Conservation (phyloP, 164 flowering plant genomes). For the Pachysandra terminalis region DNA sequence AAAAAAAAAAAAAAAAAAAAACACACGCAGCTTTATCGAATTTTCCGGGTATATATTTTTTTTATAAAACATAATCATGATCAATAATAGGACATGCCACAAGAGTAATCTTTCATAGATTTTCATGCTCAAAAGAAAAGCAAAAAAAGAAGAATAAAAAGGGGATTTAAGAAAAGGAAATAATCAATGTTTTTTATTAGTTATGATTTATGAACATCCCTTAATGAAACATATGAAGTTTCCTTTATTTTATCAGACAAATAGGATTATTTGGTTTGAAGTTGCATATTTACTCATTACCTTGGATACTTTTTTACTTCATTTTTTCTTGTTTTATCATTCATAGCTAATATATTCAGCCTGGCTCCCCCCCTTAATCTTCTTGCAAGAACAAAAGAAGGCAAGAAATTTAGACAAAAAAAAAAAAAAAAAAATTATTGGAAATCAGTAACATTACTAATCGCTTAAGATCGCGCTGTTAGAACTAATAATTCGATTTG, state of each 20-base stretch:
- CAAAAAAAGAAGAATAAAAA: neutral
- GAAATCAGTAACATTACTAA: slow-evolving; percentile 34
- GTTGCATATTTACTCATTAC: slow-evolving; percentile 18
- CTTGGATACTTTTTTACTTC: neutral
- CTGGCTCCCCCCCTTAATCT: slow-evolving; percentile 1
- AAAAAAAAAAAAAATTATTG: slow-evolving; percentile 55
- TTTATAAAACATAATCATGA: too few relatives aligned
- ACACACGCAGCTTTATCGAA: too few relatives aligned
- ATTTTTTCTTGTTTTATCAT: slow-evolving; percentile 19
- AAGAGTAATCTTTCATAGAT: too few relatives aligned
- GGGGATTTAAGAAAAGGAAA: too few relatives aligned
- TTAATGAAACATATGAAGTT: slow-evolving; percentile 12
- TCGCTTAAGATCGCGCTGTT: slow-evolving; percentile 27
- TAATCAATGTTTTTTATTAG: too few relatives aligned
- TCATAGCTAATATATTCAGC: slow-evolving; percentile 21
- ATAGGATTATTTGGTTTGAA: slow-evolving; percentile 22
- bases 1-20: too few relatives aligned
- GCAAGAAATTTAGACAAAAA: slow-evolving; percentile 3
- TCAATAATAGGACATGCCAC: too few relatives aligned
- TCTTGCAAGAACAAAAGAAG: neutral
- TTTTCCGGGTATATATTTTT: too few relatives aligned
- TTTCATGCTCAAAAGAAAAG: neutral
- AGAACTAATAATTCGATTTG: slow-evolving; percentile 35
- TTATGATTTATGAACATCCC: neutral
- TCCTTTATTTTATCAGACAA: slow-evolving; percentile 24